Evolutionary conservation across 768 basidiomycete species (phyloP).

Genomic region (Auriscalpium vulgare): DNA sequence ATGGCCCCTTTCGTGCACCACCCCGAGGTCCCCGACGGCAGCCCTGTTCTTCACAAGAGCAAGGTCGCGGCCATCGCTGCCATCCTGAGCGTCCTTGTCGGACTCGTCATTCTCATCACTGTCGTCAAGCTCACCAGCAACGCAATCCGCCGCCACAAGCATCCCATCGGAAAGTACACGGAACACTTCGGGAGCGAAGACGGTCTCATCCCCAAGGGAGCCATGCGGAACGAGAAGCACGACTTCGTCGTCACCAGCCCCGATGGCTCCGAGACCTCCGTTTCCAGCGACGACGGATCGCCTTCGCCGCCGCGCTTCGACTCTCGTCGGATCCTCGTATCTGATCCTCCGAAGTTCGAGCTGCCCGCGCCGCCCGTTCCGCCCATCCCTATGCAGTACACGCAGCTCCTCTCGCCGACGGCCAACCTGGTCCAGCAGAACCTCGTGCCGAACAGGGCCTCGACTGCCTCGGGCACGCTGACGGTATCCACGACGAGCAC

Average conservation of each 20-base stretch:
- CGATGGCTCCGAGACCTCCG: constrained; percentile 8
- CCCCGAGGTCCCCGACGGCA: background rate
- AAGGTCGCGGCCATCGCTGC: constrained; percentile 9
- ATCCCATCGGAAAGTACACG: constrained; percentile 3
- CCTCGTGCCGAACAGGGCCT: constrained; percentile 6
- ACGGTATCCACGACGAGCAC: constrained; percentile 9
- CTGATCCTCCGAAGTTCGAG: background rate
- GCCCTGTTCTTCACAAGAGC: constrained; percentile 1
- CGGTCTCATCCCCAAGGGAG: constrained; percentile 6
- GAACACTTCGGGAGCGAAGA: constrained; percentile 9
- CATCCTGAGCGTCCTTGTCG: constrained; percentile 8
- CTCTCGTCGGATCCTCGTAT: background rate
- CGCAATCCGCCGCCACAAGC: constrained; percentile 10
- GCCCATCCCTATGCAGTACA: constrained; percentile 10
- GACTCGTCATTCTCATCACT: constrained; percentile 8
- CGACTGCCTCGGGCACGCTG: constrained; percentile 9
- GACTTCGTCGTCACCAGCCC: constrained; percentile 11
- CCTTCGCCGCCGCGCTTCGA: constrained; percentile 1
- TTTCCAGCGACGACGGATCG: background rate
- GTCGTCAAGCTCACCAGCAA: constrained; percentile 12
- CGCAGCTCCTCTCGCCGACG: constrained; percentile 12
- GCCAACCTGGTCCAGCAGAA: constrained; percentile 13
- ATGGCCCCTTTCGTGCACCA: background rate
- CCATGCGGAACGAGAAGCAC: constrained; percentile 5
- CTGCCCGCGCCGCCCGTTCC: constrained; percentile 12